Evolutionary conservation across 305 asterid genomes (phyloP), one percentile per base, ranked within the genome.

Genomic region (Rubia tinctorum): DNA sequence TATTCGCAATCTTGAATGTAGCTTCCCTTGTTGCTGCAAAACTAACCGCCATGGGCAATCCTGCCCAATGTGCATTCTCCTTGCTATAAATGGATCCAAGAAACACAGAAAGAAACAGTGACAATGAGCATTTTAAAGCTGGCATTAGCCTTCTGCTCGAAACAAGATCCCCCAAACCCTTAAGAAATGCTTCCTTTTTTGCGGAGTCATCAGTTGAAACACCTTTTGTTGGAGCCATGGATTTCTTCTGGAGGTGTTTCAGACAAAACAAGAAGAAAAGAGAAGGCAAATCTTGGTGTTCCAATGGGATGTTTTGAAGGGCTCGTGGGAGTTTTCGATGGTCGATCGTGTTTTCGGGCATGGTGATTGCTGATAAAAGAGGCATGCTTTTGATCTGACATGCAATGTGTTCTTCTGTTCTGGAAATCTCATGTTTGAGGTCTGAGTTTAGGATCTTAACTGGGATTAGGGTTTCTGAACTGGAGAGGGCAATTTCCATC

Each of bases 21-120:
- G 94, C 92, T 69, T 89, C 94, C 75, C 96, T 84, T 43, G 88
- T 75, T 7, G 94, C 23, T 9, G 92, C 89, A 0, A 87, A 76
- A 79, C 90, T 88, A 71, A 86, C 79, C 0, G 96, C 98, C 4
- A 92, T 92, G 0, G 92, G 85, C 20, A 92, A 82, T 8, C 96
- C 98, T 0, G 96, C 83, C 98, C 98, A 92, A 71, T 49, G 81
- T 1, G 92, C 94, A 55, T 86, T 79, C 49, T 81, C 87, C 76
- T 78, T 92, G 86, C 90, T 89, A n/a, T 86, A 92, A 0, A 85
- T 73, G 71, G 80, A 80, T 2, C 98, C 98, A 7, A 88, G 84
- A 43, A 87, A 76, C 3, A 88, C 84, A 0, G 98, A 91, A 2
- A 88, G 84, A 56, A 93, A 92, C 39, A 92, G 71, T 0, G 97